These are phyloP conservation scores for Aciculosporium take DNA, from an alignment of 2,329 filamentous ascomycete genomes.

Conservation along the genomic window DNA sequence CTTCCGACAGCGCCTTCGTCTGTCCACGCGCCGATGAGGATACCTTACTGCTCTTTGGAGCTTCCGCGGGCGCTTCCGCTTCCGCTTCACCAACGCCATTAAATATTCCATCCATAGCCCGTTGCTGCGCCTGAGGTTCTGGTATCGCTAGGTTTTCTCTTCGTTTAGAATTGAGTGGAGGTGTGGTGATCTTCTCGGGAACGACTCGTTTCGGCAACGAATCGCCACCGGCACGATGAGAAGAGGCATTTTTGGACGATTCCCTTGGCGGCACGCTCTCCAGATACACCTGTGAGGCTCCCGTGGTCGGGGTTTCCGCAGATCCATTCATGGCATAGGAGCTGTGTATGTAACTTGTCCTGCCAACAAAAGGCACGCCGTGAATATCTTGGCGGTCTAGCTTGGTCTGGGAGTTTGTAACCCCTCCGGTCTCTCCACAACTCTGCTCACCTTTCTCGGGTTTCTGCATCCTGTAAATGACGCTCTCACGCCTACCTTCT, in stretches of 20 bases:
- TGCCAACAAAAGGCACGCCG: neutral
- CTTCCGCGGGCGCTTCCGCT: neutral
- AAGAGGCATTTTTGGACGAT: slow-evolving; percentile 8
- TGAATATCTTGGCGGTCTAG: neutral
- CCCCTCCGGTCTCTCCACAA: neutral
- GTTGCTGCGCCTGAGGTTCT: neutral
- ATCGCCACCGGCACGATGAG: neutral
- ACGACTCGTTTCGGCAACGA: neutral
- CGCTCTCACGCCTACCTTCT: neutral
- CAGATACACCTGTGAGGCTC: slow-evolving; percentile 5
- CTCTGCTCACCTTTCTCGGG: neutral
- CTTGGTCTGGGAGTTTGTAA: neutral
- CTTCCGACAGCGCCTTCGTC: neutral
- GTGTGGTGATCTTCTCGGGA: neutral
- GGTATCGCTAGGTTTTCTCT: neutral
- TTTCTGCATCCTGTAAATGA: slow-evolving; percentile 1
- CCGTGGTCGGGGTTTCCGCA: neutral
- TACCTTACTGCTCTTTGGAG: neutral
- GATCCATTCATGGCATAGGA: neutral
- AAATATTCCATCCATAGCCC: neutral
- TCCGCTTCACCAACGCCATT: neutral
- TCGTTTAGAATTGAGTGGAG: neutral
- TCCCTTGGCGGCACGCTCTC: slow-evolving; percentile 9
- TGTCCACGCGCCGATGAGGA: neutral
- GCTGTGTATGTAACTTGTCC: neutral